Evolutionary conservation across 441 rosid genomes (phyloP).

Genomic region (Daphne laureola): DNA sequence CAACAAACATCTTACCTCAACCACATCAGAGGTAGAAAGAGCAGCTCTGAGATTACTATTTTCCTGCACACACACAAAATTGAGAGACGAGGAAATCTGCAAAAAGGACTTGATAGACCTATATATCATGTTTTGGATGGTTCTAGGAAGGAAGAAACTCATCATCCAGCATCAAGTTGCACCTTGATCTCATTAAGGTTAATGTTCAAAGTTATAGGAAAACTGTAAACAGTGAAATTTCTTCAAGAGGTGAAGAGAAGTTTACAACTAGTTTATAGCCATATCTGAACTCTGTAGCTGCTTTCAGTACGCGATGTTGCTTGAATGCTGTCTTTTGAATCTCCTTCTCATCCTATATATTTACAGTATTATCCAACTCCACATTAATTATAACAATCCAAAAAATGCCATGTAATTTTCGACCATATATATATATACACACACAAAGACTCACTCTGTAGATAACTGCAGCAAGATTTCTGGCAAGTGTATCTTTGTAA

Average conservation of each 20-base stretch:
- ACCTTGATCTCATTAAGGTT: no score
- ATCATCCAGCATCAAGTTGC: no score
- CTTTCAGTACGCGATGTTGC: slow-evolving; percentile 58
- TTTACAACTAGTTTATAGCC: slow-evolving; percentile 96
- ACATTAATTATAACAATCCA: background rate
- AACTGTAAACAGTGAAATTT: background rate
- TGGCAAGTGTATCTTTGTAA: slow-evolving; percentile 80
- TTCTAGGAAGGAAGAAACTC: background rate
- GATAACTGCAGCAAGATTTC: slow-evolving; percentile 88
- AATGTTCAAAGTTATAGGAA: no score
- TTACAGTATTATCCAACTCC: background rate
- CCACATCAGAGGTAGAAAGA: slow-evolving; percentile 56
- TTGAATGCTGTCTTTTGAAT: slow-evolving; percentile 77
- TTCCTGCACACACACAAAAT: slow-evolving; percentile 43
- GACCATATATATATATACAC: no score
- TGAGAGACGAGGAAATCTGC: background rate
- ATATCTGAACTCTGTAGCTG: slow-evolving; percentile 75
- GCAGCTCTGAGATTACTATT: slow-evolving; percentile 75
- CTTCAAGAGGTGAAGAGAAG: slow-evolving; percentile 11
- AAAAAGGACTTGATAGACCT: no score
- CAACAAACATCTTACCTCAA: slow-evolving; percentile 43
- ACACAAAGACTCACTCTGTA: slow-evolving; percentile 45
- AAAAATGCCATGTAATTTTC: no score
- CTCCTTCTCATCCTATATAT: slow-evolving; percentile 92
- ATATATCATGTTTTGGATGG: slow-evolving; percentile 1